These are phyloP conservation scores for Phytopythium litorale DNA, from an alignment of 352 stramenopile genomes.

Conservation along the genomic window DNA sequence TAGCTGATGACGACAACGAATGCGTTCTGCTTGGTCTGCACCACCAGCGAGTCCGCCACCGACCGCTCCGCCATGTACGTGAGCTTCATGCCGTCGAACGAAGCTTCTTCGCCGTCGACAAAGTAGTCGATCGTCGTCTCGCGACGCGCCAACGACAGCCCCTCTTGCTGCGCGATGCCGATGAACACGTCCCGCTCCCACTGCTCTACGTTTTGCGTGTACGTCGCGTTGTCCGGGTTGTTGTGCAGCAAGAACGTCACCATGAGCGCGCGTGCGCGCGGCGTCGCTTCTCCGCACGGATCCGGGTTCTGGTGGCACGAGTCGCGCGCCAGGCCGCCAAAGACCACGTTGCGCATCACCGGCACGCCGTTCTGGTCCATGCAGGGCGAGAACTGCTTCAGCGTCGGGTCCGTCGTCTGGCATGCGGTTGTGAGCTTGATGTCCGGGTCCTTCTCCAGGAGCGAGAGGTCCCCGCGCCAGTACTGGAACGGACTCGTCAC, in stretches of 20 bases:
- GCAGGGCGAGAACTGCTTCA: constrained; percentile 61
- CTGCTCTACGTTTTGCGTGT: constrained; percentile 61
- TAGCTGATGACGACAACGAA: constrained; percentile 89
- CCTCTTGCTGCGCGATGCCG: constrained; percentile 18
- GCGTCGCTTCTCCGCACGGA: constrained; percentile 77
- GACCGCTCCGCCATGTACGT: constrained; percentile 86
- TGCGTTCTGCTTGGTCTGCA: constrained; percentile 87
- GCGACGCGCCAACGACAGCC: constrained; percentile 10
- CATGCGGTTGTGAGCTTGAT: constrained; percentile 87
- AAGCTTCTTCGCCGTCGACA: constrained; percentile 17
- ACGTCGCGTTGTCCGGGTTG: constrained; percentile 65
- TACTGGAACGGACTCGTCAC: constrained; percentile 85
- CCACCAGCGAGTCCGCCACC: constrained; percentile 73
- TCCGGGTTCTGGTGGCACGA: constrained; percentile 75
- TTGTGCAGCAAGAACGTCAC: constrained; percentile 88
- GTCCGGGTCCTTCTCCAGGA: constrained; percentile 63
- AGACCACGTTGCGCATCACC: constrained; percentile 87
- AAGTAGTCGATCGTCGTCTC: constrained; percentile 10
- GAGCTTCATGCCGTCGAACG: constrained; percentile 57
- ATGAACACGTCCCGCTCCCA: constrained; percentile 86
- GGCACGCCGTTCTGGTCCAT: constrained; percentile 90
- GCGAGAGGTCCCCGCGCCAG: constrained; percentile 51
- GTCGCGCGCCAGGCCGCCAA: constrained; percentile 66
- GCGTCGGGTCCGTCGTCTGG: constrained; percentile 60
- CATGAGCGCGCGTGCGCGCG: constrained; percentile 71